phyloP scores from a whole-genome alignment of 225 moss, liverwort and hornwort species.

The Antitrichia curtipendula region DNA sequence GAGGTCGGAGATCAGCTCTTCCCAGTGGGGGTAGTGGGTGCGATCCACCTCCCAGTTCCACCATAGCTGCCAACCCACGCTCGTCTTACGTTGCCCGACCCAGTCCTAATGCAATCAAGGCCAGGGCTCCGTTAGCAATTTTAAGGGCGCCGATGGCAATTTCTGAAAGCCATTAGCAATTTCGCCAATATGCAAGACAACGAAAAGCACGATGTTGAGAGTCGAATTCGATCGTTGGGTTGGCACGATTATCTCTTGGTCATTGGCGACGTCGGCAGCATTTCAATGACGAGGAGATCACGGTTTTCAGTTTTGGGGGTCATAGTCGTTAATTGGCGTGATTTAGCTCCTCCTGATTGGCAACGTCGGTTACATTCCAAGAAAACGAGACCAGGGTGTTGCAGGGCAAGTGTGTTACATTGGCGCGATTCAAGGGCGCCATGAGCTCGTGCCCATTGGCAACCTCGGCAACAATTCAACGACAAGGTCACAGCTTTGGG shows the following conservation, averaged over 20 bases:
- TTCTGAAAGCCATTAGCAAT: not conserved
- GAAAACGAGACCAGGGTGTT: not conserved
- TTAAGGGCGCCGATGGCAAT: not conserved
- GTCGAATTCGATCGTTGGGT: not conserved
- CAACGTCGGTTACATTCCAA: not conserved
- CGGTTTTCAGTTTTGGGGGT: not conserved
- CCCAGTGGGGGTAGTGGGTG: slow-evolving; percentile 68
- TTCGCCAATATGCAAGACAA: not conserved
- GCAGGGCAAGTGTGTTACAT: not conserved
- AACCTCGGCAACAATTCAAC: too few relatives aligned
- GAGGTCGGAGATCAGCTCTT: slow-evolving; percentile 40
- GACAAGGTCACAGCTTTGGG: not conserved
- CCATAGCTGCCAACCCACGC: slow-evolving; percentile 87
- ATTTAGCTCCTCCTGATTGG: not conserved
- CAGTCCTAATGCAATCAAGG: slow-evolving; percentile 47
- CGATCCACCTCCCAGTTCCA: slow-evolving; percentile 96
- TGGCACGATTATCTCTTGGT: not conserved
- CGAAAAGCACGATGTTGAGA: not conserved
- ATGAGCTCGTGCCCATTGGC: not conserved
- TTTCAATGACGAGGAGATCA: not conserved
- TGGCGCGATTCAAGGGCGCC: not conserved
- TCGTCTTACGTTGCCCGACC: slow-evolving; percentile 86
- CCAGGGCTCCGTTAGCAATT: not conserved
- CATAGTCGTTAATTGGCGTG: not conserved
- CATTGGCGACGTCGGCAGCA: not conserved